Evolutionary conservation across 2,329 filamentous ascomycete genomes (phyloP).

Genomic region (Neonectria ditissima): DNA sequence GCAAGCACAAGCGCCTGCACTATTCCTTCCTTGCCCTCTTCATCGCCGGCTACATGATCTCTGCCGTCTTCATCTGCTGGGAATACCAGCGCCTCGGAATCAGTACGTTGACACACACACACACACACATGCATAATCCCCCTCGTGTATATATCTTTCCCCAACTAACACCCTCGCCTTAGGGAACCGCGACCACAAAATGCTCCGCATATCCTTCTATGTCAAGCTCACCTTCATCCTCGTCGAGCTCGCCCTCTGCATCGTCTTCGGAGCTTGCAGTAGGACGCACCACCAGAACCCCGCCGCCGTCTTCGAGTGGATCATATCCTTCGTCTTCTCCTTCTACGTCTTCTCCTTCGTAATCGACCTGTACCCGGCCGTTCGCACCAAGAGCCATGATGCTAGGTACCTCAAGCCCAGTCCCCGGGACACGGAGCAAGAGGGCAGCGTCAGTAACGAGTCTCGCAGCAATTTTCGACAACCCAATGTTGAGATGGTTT

Average conservation of each 20-base stretch:
- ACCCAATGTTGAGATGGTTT: slow-evolving; percentile 41
- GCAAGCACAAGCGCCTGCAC: slow-evolving; percentile 75
- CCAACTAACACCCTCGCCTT: slow-evolving; percentile 12
- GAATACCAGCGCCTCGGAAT: slow-evolving; percentile 90
- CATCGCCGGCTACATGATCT: slow-evolving; percentile 86
- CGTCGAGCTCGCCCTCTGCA: slow-evolving; percentile 78
- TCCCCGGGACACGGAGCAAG: slow-evolving; percentile 9
- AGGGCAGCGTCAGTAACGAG: slow-evolving; percentile 20
- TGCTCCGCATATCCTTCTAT: slow-evolving; percentile 85
- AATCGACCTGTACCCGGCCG: slow-evolving; percentile 86
- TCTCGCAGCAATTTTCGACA: slow-evolving; percentile 4
- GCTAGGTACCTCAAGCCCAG: slow-evolving; percentile 47
- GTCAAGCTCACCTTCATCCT: slow-evolving; percentile 89
- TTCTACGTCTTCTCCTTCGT: slow-evolving; percentile 90
- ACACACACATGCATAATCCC: slow-evolving; percentile 5
- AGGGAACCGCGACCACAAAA: slow-evolving; percentile 79
- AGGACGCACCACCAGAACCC: slow-evolving; percentile 65
- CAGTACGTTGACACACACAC: slow-evolving; percentile 60
- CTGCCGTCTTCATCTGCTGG: slow-evolving; percentile 88
- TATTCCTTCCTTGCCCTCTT: slow-evolving; percentile 84
- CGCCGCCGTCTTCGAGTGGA: slow-evolving; percentile 83
- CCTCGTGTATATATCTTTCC: neutral
- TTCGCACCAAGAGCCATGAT: slow-evolving; percentile 63
- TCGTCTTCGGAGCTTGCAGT: slow-evolving; percentile 75
- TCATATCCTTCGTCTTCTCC: slow-evolving; percentile 85